Base-by-base conservation (phyloP, 2,329 filamentous ascomycete genomes). In the Colletotrichum sp. region DNA sequence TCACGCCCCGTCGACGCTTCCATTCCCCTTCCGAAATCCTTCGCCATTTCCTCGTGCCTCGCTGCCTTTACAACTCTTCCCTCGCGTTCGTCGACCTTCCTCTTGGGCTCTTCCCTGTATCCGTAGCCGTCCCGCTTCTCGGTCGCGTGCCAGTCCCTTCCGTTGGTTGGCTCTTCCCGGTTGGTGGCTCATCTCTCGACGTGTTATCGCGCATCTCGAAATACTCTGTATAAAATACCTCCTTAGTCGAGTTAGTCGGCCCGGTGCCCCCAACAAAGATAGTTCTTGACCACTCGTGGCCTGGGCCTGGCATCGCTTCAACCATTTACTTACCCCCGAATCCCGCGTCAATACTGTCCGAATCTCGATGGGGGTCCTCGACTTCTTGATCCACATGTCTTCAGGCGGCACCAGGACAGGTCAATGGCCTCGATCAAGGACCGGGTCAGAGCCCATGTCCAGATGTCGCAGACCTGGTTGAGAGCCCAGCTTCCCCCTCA, bases 231-330 rank as follows among this genome's bases (percentile, higher is more conserved):
- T n/a, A 72, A 34, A 36, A 52, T 22, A 73, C 73, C 70, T 75
- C 64, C 73, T 73, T 52, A 59, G 64, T 68, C 70, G 34, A 73
- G 73, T 65, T 69, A 65, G 64, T 59, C 73, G 73, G 55, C 63
- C 69, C 63, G 39, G 30, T n/a, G 8, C 30, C 52, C 39, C 52
- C 22, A 22, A 57, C 28, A 30, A 61, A 61, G 57, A 61, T 30
- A n/a, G 27, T 32, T 27, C n/a, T 59, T 22, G n/a, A 22, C 67
- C 67, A 32, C 25, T n/a, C 63, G 30, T n/a, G 67, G 32, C n/a
- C 13, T 9, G n/a, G n/a, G 44, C 48, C 34, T 59, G 48, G 61
- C 27, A 39, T 39, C 15, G 60, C 68, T 71, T 44, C 22, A 36
- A n/a, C 34, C 28, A 13, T 44, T 36, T 36, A 16, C 64, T 25